Conservation (phyloP, 306 rosid genomes). For the Canavalia ensiformis region DNA sequence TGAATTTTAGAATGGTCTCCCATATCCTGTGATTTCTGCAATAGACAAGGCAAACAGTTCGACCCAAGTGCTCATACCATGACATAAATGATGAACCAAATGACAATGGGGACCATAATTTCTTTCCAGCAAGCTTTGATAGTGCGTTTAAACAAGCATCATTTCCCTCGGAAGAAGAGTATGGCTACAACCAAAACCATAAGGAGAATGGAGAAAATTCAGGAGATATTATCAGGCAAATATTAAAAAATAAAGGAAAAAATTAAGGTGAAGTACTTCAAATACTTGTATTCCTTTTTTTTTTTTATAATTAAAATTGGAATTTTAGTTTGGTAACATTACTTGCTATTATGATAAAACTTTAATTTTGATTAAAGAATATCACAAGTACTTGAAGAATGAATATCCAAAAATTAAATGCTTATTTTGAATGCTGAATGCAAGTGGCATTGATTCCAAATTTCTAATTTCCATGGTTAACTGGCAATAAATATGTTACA, state of each 20-base stretch:
- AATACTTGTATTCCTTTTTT: no score
- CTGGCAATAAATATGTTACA: background rate
- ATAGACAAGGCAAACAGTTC: slow-evolving; percentile 69
- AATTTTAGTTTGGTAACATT: no score
- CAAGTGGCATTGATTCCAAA: background rate
- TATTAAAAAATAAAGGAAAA: background rate
- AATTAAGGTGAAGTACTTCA: no score
- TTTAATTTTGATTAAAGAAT: no score
- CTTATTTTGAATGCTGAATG: background rate
- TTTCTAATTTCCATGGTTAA: background rate
- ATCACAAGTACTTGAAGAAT: no score
- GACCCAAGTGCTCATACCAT: slow-evolving; percentile 90
- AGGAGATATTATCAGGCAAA: background rate
- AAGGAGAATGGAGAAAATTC: slow-evolving; percentile 13
- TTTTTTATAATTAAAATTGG: no score
- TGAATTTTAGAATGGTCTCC: slow-evolving; percentile 67
- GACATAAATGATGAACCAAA: slow-evolving; percentile 80
- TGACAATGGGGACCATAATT: slow-evolving; percentile 73
- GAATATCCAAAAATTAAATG: background rate
- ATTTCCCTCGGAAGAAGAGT: slow-evolving; percentile 58
- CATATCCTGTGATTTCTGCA: slow-evolving; percentile 83
- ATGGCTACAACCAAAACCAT: slow-evolving; percentile 67
- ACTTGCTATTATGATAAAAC: no score
- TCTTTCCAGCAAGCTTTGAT: slow-evolving; percentile 63
- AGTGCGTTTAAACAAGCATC: slow-evolving; percentile 64